A percentile compares a stretch with the other conserved stretches of the same genome.
Evolutionary conservation across 2,329 filamentous ascomycete species (phyloP).

Genomic region (Dichotomopilus funicola): DNA sequence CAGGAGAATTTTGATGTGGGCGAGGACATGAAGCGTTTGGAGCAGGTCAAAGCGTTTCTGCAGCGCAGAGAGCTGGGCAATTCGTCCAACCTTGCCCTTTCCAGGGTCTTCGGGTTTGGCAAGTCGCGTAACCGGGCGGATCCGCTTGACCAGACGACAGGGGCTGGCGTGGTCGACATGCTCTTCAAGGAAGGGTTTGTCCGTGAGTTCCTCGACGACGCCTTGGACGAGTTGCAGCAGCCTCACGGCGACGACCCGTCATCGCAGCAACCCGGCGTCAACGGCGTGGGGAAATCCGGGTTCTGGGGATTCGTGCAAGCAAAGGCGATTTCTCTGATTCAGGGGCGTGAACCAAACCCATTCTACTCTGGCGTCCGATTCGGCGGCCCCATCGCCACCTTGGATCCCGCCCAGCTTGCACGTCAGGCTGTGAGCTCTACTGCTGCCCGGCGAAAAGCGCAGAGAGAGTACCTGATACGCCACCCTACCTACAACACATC

Average conservation of each 20-base stretch:
- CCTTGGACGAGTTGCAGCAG: slow-evolving; percentile 41
- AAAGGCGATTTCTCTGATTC: slow-evolving; percentile 49
- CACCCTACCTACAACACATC: slow-evolving; percentile 92
- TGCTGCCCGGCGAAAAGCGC: slow-evolving; percentile 75
- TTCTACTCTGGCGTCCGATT: slow-evolving; percentile 77
- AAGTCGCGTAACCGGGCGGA: slow-evolving; percentile 60
- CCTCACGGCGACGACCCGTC: slow-evolving; percentile 31
- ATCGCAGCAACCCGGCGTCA: slow-evolving; percentile 29
- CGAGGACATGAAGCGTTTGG: slow-evolving; percentile 93
- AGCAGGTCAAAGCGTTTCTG: slow-evolving; percentile 92
- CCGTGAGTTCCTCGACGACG: slow-evolving; percentile 84
- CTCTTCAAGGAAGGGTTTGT: slow-evolving; percentile 93
- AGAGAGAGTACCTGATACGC: slow-evolving; percentile 80
- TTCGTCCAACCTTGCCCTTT: slow-evolving; percentile 68
- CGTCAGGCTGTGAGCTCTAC: slow-evolving; percentile 81
- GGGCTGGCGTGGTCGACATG: slow-evolving; percentile 89
- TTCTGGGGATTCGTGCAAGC: slow-evolving; percentile 56
- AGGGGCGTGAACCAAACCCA: slow-evolving; percentile 75
- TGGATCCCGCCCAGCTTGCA: slow-evolving; percentile 83
- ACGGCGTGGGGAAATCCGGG: slow-evolving; percentile 47
- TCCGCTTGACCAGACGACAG: slow-evolving; percentile 84
- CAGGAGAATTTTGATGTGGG: slow-evolving; percentile 99
- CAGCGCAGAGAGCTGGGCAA: slow-evolving; percentile 81
- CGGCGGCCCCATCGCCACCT: slow-evolving; percentile 65
- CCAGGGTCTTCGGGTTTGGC: slow-evolving; percentile 60